Conservation (phyloP, 116 monocot genomes). For the Cymodocea nodosa region DNA sequence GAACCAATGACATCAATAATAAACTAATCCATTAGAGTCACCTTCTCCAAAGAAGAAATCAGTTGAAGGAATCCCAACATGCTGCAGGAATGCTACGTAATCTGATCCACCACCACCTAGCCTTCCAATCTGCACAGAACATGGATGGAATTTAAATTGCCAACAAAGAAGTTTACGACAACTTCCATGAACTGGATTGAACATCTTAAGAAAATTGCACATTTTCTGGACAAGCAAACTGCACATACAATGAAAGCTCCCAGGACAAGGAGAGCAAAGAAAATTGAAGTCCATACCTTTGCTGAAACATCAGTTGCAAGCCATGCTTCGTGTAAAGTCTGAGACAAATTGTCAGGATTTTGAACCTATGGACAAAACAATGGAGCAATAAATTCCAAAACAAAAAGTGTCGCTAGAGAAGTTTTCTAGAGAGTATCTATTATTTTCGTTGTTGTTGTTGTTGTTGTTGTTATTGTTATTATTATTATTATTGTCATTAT, state of each 20-base stretch:
- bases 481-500: too few relatives aligned
- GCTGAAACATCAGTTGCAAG: conserved; percentile 23
- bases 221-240: too few relatives aligned
- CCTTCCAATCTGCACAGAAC: conserved; percentile 55
- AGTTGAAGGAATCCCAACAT: conserved; percentile 73
- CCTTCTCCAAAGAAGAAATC: conserved; percentile 67
- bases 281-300: conserved; percentile 17
- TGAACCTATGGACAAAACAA: conserved; percentile 36
- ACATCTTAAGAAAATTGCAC: too few relatives aligned
- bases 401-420: too few relatives aligned
- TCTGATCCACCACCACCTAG: conserved; percentile 74
- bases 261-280: neutral
- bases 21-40: neutral
- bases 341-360: conserved; percentile 68
- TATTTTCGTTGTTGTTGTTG: too few relatives aligned
- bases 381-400: neutral
- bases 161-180: neutral
- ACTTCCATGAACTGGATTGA: neutral
- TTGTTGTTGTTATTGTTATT: too few relatives aligned
- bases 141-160: neutral
- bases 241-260: too few relatives aligned
- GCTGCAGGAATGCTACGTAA: conserved; percentile 71
- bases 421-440: too few relatives aligned
- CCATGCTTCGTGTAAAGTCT: conserved; percentile 68
- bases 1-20: too few relatives aligned